Evolutionary conservation across 2,329 filamentous ascomycete genomes (phyloP).

Genomic region (Pseudocercospora musae): DNA sequence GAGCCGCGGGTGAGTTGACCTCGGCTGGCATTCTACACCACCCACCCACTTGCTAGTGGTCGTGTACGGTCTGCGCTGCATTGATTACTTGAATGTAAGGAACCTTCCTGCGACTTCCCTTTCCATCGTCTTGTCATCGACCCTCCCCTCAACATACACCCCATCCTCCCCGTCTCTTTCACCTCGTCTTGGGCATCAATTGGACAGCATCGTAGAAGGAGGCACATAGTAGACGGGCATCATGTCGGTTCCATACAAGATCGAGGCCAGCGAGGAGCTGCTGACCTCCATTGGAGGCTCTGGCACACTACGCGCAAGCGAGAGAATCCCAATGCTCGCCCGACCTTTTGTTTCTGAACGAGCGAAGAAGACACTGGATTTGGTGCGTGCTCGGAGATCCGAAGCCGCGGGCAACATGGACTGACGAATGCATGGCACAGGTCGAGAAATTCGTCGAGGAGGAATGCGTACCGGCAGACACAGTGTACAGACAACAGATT

Average conservation of each 20-base stretch:
- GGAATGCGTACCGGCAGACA: constrained; percentile 74
- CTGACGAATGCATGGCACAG: constrained; percentile 13
- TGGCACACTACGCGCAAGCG: constrained; percentile 45
- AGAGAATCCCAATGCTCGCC: constrained; percentile 58
- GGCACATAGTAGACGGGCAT: constrained; percentile 7
- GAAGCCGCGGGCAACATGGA: neutral
- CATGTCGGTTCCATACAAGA: constrained; percentile 39
- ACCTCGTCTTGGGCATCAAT: neutral
- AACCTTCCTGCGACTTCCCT: neutral
- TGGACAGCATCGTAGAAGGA: neutral
- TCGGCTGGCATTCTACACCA: constrained; percentile 2
- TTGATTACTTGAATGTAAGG: neutral
- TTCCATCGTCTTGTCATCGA: constrained; percentile 3
- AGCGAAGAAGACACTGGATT: constrained; percentile 78
- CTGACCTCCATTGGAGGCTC: constrained; percentile 25
- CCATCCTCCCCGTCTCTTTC: neutral
- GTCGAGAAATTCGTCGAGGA: constrained; percentile 95
- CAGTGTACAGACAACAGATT: constrained; percentile 74
- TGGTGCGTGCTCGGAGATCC: constrained; percentile 46
- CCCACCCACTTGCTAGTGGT: constrained; percentile 1
- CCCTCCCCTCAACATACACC: neutral
- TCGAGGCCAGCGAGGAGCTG: constrained; percentile 35
- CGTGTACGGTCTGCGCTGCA: neutral
- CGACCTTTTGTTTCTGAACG: constrained; percentile 71
- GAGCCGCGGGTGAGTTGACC: constrained; percentile 3